Evolutionary conservation across 169 alveolate species (phyloP), one percentile per base, ranked within the genome.

Genomic region (Toxoplasma gondii): DNA sequence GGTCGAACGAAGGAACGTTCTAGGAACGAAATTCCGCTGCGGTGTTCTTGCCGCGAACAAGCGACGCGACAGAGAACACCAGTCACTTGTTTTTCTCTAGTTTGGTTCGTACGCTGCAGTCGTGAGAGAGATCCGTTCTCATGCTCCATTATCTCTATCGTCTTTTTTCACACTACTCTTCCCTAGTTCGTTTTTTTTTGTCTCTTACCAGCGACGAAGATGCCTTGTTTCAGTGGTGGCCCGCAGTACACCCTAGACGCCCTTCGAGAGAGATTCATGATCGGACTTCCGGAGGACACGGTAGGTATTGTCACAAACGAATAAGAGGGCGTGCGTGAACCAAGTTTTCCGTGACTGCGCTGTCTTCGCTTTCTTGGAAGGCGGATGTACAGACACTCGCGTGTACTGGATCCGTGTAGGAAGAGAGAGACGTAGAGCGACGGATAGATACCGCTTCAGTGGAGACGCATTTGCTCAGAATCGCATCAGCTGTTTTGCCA

Each of bases 201-300:
- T 12, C 58, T 12, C 12, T 49, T 49, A 12, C 69, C 97, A 88
- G 98, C 99, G n/a, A 69, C 97, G 38, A 98, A 98, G 94, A 97
- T 98, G 96, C 99, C 98, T 64, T 98, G 99, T 94, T 98, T 98
- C 95, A 88, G 98, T 36, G 98, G 97, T 44, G 98, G 98, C 36
- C 96, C 98, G 24, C 96, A 96, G 80, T 95, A 94, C 90, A 96
- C 98, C 38, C 81, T 97, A 53, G 97, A 96, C 41, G 94, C 96
- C 90, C 91, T 97, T 78, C 96, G 94, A 92, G 98, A 97, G 86
- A 88, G 98, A 88, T 97, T 97, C 94, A 97, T 97, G 98, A 93
- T 97, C 45, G 96, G 96, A 74, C 95, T 96, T 38, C 95, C 98
- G 1, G 98, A 97, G 41, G 98, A 97, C 45, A 92, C 92, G 95